Base-by-base conservation (phyloP, 2,329 filamentous ascomycete genomes). In the Beauveria australis region DNA sequence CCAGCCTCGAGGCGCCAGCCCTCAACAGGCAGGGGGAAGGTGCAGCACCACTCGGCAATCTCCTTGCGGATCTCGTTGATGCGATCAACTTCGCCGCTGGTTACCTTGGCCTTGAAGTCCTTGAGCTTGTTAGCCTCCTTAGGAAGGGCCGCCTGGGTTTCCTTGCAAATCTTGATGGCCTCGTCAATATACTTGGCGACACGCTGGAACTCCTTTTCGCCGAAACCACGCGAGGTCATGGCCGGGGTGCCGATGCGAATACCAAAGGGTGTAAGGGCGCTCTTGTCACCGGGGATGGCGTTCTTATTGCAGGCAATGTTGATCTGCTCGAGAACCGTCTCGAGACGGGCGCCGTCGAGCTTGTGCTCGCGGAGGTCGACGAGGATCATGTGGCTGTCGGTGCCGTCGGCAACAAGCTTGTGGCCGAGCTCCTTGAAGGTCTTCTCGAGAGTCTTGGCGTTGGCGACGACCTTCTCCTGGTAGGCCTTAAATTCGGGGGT, bases 271-370 rank as follows among this genome's bases (percentile, higher is more conserved):
- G 91, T 96, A 67, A 99, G 85, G 53, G 94, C 94, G 62, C 91
- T 96, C 83, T 96, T 97, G 83, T 99, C 94, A 65, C 94, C 94
- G 46, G 94, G 94, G 62, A 96, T 94, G 63, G 91, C 89, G 86
- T 99, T 99, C 87, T 99, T 99, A 87, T 99, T 99, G 85, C 92
- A 96, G 64, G 94, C 92, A 75, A 99, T 96, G 82, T 96, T 96
- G 78, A 97, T 94, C 76, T 95, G 89, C 81, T 99, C 94, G 22
- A 99, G 88, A 62, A 99, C 89, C 64, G 91, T 88, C 83, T 99
- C 94, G 47, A 97, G 89, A 75, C 94, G 91, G 62, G 94, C 94
- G 70, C 94, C 94, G 70, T 99, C 94, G 19, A 99, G 86, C 65
- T 79, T 82, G 73, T 90, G 85, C 72, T 92, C 86, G 74, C 95